Conservation (phyloP, 257 asterid species). For the Rehmannia glutinosa region DNA sequence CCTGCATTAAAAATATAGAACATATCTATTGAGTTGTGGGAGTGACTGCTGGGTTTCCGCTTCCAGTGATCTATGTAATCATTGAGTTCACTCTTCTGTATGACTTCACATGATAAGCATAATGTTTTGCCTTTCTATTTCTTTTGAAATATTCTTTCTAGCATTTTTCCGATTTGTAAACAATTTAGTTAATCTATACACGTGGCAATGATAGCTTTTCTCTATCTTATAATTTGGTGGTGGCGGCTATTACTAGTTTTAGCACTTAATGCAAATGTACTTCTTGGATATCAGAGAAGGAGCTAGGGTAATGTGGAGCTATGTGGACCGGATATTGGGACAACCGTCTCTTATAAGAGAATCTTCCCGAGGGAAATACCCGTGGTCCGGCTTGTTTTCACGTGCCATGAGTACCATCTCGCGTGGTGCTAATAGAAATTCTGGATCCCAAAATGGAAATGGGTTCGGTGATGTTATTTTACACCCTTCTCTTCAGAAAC, state of each 20-base stretch:
- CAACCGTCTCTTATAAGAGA: slow-evolving; percentile 96
- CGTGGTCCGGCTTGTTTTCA: slow-evolving; percentile 80
- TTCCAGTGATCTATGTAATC: background rate
- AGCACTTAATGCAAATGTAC: slow-evolving; percentile 11
- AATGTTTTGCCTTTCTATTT: background rate
- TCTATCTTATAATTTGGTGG: background rate
- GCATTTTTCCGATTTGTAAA: background rate
- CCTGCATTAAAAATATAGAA: background rate
- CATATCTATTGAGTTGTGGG: too few relatives aligned
- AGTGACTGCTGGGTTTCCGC: too few relatives aligned
- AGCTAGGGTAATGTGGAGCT: slow-evolving; percentile 92
- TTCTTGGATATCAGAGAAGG: slow-evolving; percentile 78
- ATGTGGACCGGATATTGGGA: slow-evolving; percentile 94
- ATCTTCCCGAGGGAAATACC: slow-evolving; percentile 96
- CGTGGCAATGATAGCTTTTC: background rate
- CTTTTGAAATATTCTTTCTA: background rate
- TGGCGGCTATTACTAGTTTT: background rate
- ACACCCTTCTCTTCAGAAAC: slow-evolving; percentile 85
- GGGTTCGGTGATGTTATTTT: slow-evolving; percentile 89
- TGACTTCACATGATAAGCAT: too few relatives aligned
- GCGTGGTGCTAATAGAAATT: slow-evolving; percentile 34
- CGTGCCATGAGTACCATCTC: slow-evolving; percentile 51
- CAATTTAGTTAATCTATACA: slow-evolving; percentile 20
- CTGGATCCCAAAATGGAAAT: slow-evolving; percentile 42
- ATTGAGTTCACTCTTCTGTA: background rate